Evolutionary conservation across 306 rosid species (phyloP), one percentile per base, ranked within the genome.

Genomic region (Sesbania bispinosa): DNA sequence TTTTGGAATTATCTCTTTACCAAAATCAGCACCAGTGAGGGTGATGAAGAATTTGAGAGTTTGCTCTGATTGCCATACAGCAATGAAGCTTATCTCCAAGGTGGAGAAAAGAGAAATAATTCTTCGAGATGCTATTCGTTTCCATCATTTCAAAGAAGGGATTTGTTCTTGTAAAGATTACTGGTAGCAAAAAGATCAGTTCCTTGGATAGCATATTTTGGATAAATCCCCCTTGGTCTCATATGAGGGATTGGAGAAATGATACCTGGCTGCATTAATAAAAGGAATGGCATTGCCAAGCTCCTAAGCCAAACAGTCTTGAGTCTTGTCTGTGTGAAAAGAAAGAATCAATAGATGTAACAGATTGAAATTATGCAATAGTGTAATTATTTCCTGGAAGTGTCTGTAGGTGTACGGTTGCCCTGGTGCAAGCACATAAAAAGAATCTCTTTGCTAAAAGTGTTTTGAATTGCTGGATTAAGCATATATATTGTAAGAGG

Each of bases 41-140:
- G 87, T 87, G 77, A 84, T 87, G 89, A 87, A 87, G 81, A 87
- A 87, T 71, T 74, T 87, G 82, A 82, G 92, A 79, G 83, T 87
- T 4, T 84, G 86, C 76, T 33, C 13, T 67, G 89, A 82, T 70
- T 87, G 92, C 69, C 92, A 87, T 68, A 48, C 62, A 7, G 69
- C 85, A 47, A 87, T 87, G 81, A 87, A 87, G 67, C 76, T 75
- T 62, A 77, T 87, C 66, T 87, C 92, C 3, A 33, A 58, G 54
- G 39, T 84, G 24, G 87, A 84, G 77, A 78, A 71, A 58, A 82
- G 87, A 78, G 84, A 84, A 77, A 80, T 84, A 62, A 75, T 84
- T 67, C 83, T 84, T 27, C 76, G 92, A 78, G 92, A 87, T 73
- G 54, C 81, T 4, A 73, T 82, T 58, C 83, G 86, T 52, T 87